Percentiles rank a stretch among this genome's conserved stretches.
phyloP scores from a whole-genome alignment of 2,329 filamentous ascomycete species.

The Ophiostoma perfectum region DNA sequence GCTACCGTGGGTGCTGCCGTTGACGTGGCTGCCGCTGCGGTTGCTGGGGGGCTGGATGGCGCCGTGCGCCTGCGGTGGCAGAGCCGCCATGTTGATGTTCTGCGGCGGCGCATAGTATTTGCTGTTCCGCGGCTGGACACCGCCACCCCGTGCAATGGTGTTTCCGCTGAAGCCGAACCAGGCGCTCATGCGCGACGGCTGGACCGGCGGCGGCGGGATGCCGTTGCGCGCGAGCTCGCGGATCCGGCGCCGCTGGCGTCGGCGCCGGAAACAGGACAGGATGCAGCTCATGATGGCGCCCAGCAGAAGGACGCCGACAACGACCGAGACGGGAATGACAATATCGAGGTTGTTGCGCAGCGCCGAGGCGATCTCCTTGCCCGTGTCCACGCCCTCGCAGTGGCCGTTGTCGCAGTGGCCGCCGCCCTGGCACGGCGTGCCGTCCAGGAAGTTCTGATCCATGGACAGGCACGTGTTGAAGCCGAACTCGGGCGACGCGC shows the following conservation, averaged over 20 bases:
- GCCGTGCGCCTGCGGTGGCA: background rate
- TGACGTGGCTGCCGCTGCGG: background rate
- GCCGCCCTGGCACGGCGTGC: slow-evolving; percentile 75
- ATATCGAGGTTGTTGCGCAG: slow-evolving; percentile 70
- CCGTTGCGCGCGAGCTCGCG: slow-evolving; percentile 16
- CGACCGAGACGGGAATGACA: slow-evolving; percentile 71
- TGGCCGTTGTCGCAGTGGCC: slow-evolving; percentile 73
- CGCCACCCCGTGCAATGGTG: slow-evolving; percentile 8
- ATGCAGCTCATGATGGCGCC: slow-evolving; percentile 65
- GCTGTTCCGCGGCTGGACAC: background rate
- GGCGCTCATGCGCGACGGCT: background rate
- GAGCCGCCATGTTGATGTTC: background rate
- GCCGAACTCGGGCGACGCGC: slow-evolving; percentile 64
- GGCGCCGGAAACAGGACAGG: slow-evolving; percentile 39
- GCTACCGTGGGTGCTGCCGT: background rate
- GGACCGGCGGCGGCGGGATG: slow-evolving; percentile 18
- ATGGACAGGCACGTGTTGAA: slow-evolving; percentile 63
- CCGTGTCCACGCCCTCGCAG: slow-evolving; percentile 66
- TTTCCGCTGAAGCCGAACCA: slow-evolving; percentile 18
- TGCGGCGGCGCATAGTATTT: slow-evolving; percentile 10
- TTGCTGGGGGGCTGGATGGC: too few relatives aligned
- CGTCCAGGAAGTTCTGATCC: slow-evolving; percentile 90
- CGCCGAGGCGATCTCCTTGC: slow-evolving; percentile 68
- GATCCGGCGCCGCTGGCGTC: slow-evolving; percentile 19
- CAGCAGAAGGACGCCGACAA: slow-evolving; percentile 67